Conservation (phyloP, 2,329 filamentous ascomycete genomes). For the Aspergillus nomiae region DNA sequence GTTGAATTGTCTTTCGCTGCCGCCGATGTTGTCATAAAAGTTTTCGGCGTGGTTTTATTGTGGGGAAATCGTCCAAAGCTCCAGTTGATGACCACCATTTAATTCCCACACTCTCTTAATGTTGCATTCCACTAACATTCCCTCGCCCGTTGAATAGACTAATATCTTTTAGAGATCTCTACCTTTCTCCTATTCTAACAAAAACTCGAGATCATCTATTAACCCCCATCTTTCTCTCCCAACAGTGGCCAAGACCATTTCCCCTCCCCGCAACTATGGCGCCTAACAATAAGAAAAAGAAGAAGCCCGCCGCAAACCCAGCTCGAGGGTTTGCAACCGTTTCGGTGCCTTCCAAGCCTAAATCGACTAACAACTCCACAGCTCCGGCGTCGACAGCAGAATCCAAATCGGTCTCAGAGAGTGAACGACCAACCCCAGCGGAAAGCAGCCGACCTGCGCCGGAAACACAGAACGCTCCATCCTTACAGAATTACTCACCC, state of each 20-base stretch:
- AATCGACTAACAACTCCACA: slow-evolving; percentile 49
- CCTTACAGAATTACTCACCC: slow-evolving; percentile 65
- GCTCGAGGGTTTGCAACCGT: slow-evolving; percentile 92
- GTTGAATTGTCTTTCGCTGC: slow-evolving; percentile 27
- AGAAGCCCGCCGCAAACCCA: slow-evolving; percentile 83
- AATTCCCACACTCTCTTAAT: neutral
- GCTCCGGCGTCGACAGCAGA: slow-evolving; percentile 30
- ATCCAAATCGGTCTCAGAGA: slow-evolving; percentile 34
- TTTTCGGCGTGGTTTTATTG: slow-evolving; percentile 32
- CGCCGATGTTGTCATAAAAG: slow-evolving; percentile 44
- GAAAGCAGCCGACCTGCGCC: slow-evolving; percentile 19
- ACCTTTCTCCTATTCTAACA: neutral
- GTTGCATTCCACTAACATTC: neutral
- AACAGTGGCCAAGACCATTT: neutral
- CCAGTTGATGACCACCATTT: neutral
- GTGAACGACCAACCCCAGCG: slow-evolving; percentile 28
- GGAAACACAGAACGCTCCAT: slow-evolving; percentile 24
- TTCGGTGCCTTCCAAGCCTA: slow-evolving; percentile 82
- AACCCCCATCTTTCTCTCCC: neutral
- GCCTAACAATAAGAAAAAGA: slow-evolving; percentile 78
- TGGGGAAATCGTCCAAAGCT: slow-evolving; percentile 19
- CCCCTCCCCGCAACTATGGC: slow-evolving; percentile 58
- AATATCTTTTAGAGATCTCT: neutral
- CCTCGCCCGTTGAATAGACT: neutral
- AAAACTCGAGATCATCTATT: neutral